A percentile compares a stretch with the other conserved stretches of the same genome.
phyloP scores from a whole-genome alignment of 2,329 filamentous ascomycete species.

The Xylaria sp. region DNA sequence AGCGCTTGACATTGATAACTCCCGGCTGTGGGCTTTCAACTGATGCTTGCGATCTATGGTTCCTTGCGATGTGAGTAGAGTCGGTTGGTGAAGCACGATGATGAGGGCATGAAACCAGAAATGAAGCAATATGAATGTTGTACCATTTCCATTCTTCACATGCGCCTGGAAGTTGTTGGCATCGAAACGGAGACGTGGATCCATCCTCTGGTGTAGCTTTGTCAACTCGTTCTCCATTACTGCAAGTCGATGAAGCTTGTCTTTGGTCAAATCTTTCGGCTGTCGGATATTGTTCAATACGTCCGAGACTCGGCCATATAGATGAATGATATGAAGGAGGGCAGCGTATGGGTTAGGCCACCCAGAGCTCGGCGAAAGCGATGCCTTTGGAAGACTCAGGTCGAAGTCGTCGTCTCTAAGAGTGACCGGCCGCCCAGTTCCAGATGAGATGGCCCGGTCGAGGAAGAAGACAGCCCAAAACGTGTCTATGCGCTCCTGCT shows the following conservation, averaged over 20 bases:
- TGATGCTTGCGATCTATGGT: conserved; percentile 65
- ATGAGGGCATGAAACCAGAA: conserved; percentile 91
- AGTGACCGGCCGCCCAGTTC: conserved; percentile 83
- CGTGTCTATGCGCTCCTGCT: conserved; percentile 83
- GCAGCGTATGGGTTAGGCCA: conserved; percentile 82
- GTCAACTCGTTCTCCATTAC: conserved; percentile 85
- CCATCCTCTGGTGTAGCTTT: conserved; percentile 72
- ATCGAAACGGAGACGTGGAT: conserved; percentile 79
- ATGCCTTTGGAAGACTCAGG: conserved; percentile 66
- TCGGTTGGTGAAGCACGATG: conserved; percentile 83
- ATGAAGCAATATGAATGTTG: conserved; percentile 84
- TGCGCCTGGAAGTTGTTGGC: conserved; percentile 86
- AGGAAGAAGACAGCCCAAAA: conserved; percentile 92
- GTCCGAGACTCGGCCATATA: conserved; percentile 85
- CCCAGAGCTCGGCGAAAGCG: conserved; percentile 60
- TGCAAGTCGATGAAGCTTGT: conserved; percentile 72
- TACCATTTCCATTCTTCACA: conserved; percentile 78
- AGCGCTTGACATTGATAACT: conserved; percentile 83
- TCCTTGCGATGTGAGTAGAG: conserved; percentile 78
- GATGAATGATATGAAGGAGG: conserved; percentile 81
- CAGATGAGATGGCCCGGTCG: conserved; percentile 85
- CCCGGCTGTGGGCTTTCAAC: conserved; percentile 78
- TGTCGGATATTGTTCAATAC: conserved; percentile 81
- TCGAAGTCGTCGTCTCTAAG: conserved; percentile 86
- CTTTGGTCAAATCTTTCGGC: conserved; percentile 73